Percentiles rank a stretch among this genome's conserved stretches.
phyloP scores from a whole-genome alignment of 139 green algal species.

The Chlamydomonas schloesseri region DNA sequence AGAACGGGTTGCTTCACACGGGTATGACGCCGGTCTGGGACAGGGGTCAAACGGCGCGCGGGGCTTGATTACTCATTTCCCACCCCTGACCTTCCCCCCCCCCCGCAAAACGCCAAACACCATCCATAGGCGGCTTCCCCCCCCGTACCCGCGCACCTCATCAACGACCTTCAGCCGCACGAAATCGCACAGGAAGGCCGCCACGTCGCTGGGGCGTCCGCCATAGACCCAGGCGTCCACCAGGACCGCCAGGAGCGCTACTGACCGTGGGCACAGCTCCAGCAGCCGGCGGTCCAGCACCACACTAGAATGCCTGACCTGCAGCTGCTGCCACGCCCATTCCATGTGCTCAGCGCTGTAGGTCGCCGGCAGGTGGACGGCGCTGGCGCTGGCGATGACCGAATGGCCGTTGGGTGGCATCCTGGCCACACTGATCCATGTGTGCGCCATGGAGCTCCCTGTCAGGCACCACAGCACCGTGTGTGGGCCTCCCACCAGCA shows the following conservation, averaged over 20 bases:
- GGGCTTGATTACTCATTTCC: too few species aligned
- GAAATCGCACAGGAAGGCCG: slow-evolving; percentile 6
- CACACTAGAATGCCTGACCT: background rate
- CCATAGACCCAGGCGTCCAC: background rate
- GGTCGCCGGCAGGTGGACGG: background rate
- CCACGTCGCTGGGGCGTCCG: background rate
- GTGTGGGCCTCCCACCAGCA: slow-evolving; percentile 17
- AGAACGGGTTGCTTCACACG: too few species aligned
- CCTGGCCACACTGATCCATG: background rate
- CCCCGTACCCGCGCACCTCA: slow-evolving; percentile 1
- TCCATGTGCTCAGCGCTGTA: background rate
- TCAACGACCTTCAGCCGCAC: slow-evolving; percentile 1
- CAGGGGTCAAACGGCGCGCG: too few species aligned
- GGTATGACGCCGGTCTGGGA: too few species aligned
- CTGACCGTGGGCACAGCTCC: slow-evolving; percentile 3
- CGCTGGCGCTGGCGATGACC: background rate
- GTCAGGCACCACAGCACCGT: slow-evolving; percentile 4
- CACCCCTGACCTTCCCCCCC: too few species aligned
- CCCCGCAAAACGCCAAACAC: too few species aligned
- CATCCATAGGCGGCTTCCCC: too few species aligned
- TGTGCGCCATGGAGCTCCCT: slow-evolving; percentile 7
- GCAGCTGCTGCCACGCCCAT: background rate
- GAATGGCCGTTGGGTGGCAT: background rate
- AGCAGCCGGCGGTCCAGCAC: background rate
- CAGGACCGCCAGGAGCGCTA: slow-evolving; percentile 11